Evolutionary conservation across 805 yeast genomes (phyloP).

Genomic region (Pichia nanzhaoensis): DNA sequence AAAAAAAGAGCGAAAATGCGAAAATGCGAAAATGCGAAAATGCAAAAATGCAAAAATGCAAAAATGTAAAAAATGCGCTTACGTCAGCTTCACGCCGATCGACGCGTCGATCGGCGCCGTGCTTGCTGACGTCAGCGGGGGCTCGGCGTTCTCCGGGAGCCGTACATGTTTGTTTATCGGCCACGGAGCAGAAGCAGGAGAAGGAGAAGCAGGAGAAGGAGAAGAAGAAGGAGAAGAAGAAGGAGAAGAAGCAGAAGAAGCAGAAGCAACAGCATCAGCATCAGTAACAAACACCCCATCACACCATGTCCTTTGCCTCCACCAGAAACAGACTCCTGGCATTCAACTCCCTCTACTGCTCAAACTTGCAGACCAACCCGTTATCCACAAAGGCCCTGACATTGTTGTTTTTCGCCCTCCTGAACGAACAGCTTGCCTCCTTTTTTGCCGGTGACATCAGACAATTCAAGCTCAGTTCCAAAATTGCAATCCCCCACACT

Average conservation of each 20-base stretch:
- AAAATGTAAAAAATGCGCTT: background rate
- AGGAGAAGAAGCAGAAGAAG: no score
- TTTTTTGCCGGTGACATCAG: slow-evolving; percentile 39
- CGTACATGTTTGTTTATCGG: no score
- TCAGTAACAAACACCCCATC: no score
- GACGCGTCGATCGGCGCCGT: no score
- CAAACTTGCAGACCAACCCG: slow-evolving; percentile 41
- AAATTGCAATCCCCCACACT: slow-evolving; percentile 30
- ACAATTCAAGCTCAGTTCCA: background rate
- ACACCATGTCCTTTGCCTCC: background rate
- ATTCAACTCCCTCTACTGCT: background rate
- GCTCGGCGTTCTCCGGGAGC: no score
- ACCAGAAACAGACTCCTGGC: background rate
- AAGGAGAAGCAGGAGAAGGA: no score
- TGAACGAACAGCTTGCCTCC: slow-evolving; percentile 55
- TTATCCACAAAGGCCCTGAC: slow-evolving; percentile 54
- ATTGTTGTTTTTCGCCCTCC: slow-evolving; percentile 45
- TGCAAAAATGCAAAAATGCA: background rate
- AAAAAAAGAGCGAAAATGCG: slow-evolving; percentile 7
- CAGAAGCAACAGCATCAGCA: no score
- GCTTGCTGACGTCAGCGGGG: no score
- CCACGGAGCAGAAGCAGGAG: no score
- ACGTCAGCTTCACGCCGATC: background rate
- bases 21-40: slow-evolving; percentile 5
- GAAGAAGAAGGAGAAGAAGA: no score